A percentile compares a stretch with the other conserved stretches of the same genome.
These are phyloP conservation scores for Penicillium sp. DNA, from an alignment of 2,329 filamentous ascomycete species.

Conservation along the genomic window DNA sequence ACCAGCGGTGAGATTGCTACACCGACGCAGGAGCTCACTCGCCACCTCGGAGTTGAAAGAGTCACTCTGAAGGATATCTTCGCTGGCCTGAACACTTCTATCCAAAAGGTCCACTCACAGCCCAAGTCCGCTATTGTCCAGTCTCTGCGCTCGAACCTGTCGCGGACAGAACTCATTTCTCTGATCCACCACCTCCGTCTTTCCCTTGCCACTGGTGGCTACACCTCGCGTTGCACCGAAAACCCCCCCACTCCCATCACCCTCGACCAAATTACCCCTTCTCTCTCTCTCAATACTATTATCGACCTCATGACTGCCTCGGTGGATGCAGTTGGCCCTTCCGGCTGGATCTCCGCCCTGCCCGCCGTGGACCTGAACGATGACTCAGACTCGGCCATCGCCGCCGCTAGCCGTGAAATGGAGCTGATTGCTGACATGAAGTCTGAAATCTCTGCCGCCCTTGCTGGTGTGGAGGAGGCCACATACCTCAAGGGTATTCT, in stretches of 20 bases:
- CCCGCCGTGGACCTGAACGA: constrained; percentile 27
- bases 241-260: constrained; percentile 37
- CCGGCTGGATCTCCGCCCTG: constrained; percentile 46
- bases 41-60: constrained; percentile 16
- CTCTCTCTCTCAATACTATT: constrained; percentile 40
- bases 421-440: constrained; percentile 49
- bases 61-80: constrained; percentile 36
- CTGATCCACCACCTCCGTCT: constrained; percentile 45
- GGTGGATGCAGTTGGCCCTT: constrained; percentile 48
- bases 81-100: constrained; percentile 37
- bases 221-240: constrained; percentile 44
- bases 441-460: constrained; percentile 48
- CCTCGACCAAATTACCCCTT: constrained; percentile 34
- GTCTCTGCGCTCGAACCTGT: constrained; percentile 39
- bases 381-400: constrained; percentile 16
- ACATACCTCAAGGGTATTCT: constrained; percentile 48
- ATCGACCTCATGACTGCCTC: constrained; percentile 44
- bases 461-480: constrained; percentile 49
- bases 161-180: constrained; percentile 40
- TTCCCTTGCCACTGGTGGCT: constrained; percentile 42
- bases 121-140: constrained; percentile 30
- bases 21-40: constrained; percentile 20
- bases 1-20: constrained; percentile 29
- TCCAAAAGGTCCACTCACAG: constrained; percentile 37
- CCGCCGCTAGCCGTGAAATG: constrained; percentile 36